Base-by-base conservation (phyloP, 192 early-diverging fungal genomes). In the Physocladia obscura region DNA sequence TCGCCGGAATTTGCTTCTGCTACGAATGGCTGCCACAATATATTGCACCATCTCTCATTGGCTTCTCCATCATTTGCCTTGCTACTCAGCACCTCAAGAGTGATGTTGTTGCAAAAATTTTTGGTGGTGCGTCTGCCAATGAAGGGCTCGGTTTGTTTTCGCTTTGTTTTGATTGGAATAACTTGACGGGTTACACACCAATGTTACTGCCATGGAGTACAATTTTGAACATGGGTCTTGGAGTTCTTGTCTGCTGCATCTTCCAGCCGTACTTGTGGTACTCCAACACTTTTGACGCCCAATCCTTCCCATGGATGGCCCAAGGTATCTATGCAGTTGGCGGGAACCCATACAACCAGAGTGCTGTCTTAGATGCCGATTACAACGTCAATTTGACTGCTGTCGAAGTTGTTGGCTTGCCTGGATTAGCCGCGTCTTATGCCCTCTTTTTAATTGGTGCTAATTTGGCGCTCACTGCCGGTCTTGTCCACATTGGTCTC, bases 81-180 rank as follows among this genome's bases (percentile, higher is more conserved):
- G 75, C 79, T 15, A 75, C 70, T 8, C 34, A 34, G 26, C 35
- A 81, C 36, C 62, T 57, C 0, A 55, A 65, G 22, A 26, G 13
- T 30, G 15, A 29, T 17, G 77, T 81, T 40, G 15, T 81, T 0
- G 54, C 70, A 15, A 70, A 76, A 40, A 24, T 80, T 11, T 80
- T 80, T 68, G 79, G 79, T 27, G 79, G 79, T 0, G 36, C 67
- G 1, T 51, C 63, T 11, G 74, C 69, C 52, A 80, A 80, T 61
- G 79, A 80, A 49, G 79, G 79, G n/a, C 69, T 81, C n/a, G 79
- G 79, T 52, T 44, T 80, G 31, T 68, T 80, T 31, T 64, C 69
- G 3, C 34, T 80, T 11, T 77, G 54, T 62, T 81, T 80, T 56
- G 79, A 80, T 49, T 80, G 79, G 79, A 74, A 81, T 44, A 76